A percentile compares a stretch with the other conserved stretches of the same genome.
phyloP scores from a whole-genome alignment of 768 basidiomycete species.

The Ramaria sp. region DNA sequence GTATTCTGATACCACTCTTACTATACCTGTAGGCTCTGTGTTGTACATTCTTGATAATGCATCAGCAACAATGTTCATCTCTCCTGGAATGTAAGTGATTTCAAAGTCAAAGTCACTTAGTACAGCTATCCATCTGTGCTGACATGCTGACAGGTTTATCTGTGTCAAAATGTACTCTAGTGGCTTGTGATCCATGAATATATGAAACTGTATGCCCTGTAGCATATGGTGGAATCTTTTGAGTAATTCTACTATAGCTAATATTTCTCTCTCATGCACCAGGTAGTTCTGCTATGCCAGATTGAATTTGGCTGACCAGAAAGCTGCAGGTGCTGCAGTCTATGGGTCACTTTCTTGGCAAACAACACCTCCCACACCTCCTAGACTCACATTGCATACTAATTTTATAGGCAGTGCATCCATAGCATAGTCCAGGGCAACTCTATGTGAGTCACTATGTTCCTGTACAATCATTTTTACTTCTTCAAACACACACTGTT shows the following conservation, averaged over 20 bases:
- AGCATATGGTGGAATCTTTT: slow-evolving; percentile 18
- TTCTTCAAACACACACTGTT: slow-evolving; percentile 23
- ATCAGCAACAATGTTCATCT: slow-evolving; percentile 30
- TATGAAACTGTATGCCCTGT: slow-evolving; percentile 14
- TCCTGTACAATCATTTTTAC: slow-evolving; percentile 17
- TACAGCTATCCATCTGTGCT: slow-evolving; percentile 30
- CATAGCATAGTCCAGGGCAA: neutral
- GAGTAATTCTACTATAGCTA: slow-evolving; percentile 24
- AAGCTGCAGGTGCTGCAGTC: slow-evolving; percentile 18
- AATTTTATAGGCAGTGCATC: slow-evolving; percentile 17
- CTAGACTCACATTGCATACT: slow-evolving; percentile 22
- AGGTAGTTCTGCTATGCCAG: slow-evolving; percentile 27
- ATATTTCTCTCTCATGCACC: slow-evolving; percentile 28
- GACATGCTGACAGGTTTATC: slow-evolving; percentile 22
- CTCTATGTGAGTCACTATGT: neutral
- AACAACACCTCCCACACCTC: slow-evolving; percentile 21
- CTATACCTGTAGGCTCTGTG: neutral
- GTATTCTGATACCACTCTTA: slow-evolving; percentile 4
- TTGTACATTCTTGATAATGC: slow-evolving; percentile 25
- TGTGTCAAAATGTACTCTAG: slow-evolving; percentile 25
- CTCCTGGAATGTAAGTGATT: slow-evolving; percentile 28
- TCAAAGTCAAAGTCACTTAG: slow-evolving; percentile 26
- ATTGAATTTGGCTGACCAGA: slow-evolving; percentile 22
- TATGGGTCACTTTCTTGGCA: slow-evolving; percentile 20
- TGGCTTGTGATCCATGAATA: slow-evolving; percentile 29